Evolutionary conservation across 1,284 basidiomycete species (phyloP), one percentile per base, ranked within the genome.

Genomic region (Sporisorium sorghi): DNA sequence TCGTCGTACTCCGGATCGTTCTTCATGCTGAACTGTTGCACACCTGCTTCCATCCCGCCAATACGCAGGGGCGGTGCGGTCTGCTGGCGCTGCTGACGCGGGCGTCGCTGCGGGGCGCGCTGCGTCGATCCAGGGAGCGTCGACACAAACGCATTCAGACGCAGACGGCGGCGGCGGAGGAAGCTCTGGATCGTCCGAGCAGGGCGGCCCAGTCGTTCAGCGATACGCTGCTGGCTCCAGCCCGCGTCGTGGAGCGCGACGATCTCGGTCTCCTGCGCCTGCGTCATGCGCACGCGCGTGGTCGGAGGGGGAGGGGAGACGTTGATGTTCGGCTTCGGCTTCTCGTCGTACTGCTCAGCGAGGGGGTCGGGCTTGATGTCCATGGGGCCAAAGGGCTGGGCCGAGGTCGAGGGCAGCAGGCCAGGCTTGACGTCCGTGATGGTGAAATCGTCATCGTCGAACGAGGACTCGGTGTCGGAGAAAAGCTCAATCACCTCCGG

Each of bases 231-330:
- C 14, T 9, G 5, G 23, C 33, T 40, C 53, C 47, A 60, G 23
- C 54, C 49, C 5, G 58, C 53, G 9, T 59, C 48, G 14, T 35
- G 23, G 19, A 67, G 53, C 1, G 49, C 32, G 19, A 68, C 50
- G 30, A 68, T 68, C 17, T 58, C 32, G 4, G 40, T 43, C n/a
- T 53, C 26, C 21, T 61, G 30, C 3, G 28, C 23, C 3, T 61
- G 50, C 23, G 54, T 58, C 17, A 68, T 30, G 1, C 26, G 55
- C 15, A 15, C 26, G 17, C 6, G 14, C 1, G 5, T 46, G 24
- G 44, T 17, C 15, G 17, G 15, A 28, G 44, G 5, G 10, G 37
- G 50, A 2, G 35, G 5, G 15, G 5, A 4, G 35, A n/a, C 15
- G 28, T 12, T 28, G 37, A 28, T 2, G 21, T 37, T 15, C 12